These are phyloP conservation scores for Cydonia oblonga DNA, from an alignment of 331 rosid genomes.

Conservation along the genomic window DNA sequence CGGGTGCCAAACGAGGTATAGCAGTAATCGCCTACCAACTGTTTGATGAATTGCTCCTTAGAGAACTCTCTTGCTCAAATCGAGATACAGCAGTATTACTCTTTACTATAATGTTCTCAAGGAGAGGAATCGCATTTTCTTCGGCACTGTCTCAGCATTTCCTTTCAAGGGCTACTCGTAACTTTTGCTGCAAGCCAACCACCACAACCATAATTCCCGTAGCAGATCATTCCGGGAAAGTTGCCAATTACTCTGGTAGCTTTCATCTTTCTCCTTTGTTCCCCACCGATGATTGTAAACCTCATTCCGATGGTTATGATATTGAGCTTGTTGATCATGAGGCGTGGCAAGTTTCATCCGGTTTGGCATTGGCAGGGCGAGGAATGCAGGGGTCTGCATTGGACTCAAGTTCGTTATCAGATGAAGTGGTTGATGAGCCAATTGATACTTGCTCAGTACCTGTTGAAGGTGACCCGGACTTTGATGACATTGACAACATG, in stretches of 20 bases:
- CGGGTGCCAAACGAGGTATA: background rate
- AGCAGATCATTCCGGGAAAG: background rate
- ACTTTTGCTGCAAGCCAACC: conserved; percentile 22
- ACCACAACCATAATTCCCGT: conserved; percentile 3
- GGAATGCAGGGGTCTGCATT: conserved; percentile 9
- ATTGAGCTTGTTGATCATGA: conserved; percentile 62
- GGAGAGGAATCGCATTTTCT: conserved; percentile 21
- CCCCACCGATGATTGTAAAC: conserved; percentile 4
- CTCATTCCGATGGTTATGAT: conserved; percentile 25
- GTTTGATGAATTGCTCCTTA: conserved; percentile 33
- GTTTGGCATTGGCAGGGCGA: conserved; percentile 56
- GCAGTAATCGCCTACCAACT: conserved; percentile 21
- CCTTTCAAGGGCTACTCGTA: conserved; percentile 14
- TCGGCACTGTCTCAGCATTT: conserved; percentile 11
- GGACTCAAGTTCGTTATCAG: background rate
- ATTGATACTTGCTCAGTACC: conserved; percentile 13
- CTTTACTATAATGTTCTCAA: conserved; percentile 15
- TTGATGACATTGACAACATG: conserved; percentile 69
- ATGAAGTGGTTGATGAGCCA: conserved; percentile 21
- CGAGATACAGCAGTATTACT: background rate
- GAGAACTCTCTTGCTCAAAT: background rate
- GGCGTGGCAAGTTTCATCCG: conserved; percentile 54
- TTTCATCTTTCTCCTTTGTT: conserved; percentile 37
- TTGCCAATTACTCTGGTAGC: conserved; percentile 20
- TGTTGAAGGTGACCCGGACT: conserved; percentile 38